phyloP scores from a whole-genome alignment of 352 stramenopile species.

The Phytophthora constricta region DNA sequence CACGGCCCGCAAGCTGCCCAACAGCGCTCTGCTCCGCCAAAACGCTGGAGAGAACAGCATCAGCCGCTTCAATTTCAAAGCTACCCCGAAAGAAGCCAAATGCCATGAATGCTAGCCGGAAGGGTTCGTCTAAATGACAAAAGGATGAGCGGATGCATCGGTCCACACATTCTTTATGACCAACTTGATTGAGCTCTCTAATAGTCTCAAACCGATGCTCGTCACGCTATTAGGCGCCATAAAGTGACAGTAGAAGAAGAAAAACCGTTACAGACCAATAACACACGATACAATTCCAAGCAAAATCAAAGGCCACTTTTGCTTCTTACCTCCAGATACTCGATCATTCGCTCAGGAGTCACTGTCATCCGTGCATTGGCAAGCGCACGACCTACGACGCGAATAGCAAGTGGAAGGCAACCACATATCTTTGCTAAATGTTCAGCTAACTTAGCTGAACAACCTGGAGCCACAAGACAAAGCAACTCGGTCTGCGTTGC shows the following conservation, averaged over 20 bases:
- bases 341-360: constrained; percentile 82
- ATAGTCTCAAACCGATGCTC: constrained; percentile 79
- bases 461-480: constrained; percentile 69
- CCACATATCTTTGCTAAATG: constrained; percentile 76
- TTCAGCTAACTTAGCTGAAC: constrained; percentile 64
- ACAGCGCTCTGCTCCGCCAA: constrained; percentile 26
- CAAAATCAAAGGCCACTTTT: too few relatives aligned
- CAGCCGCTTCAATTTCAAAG: constrained; percentile 74
- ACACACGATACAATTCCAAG: too few relatives aligned
- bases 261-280: constrained; percentile 3
- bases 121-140: constrained; percentile 70
- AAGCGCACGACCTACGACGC: constrained; percentile 76
- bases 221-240: constrained; percentile 43
- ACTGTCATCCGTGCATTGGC: constrained; percentile 78
- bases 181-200: constrained; percentile 74
- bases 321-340: constrained; percentile 67
- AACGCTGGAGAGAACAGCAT: constrained; percentile 70
- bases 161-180: constrained; percentile 81
- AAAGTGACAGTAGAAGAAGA: constrained; percentile 11
- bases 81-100: constrained; percentile 83
- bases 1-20: constrained; percentile 21
- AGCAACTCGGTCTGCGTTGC: constrained; percentile 73
- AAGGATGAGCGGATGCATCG: constrained; percentile 86
- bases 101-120: constrained; percentile 83
- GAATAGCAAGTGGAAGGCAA: constrained; percentile 82